These are phyloP conservation scores for Potentilla sterilis DNA, from an alignment of 306 rosid genomes.

Conservation along the genomic window DNA sequence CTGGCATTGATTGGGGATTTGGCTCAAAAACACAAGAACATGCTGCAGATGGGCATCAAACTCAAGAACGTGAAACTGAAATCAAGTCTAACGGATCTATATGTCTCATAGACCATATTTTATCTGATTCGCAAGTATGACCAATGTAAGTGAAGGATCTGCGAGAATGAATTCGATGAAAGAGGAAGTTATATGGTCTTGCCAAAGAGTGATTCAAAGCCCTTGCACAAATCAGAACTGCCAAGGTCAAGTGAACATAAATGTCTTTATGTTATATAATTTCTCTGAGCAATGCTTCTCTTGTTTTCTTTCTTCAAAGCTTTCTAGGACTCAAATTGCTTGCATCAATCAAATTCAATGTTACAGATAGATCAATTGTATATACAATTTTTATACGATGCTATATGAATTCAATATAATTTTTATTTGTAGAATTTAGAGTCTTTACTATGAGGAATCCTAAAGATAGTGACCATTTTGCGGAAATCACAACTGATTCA, in stretches of 20 bases:
- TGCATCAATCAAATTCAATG: slow-evolving; percentile 7
- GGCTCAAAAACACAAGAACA: slow-evolving; percentile 42
- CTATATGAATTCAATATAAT: slow-evolving; percentile 1
- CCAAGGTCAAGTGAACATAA: background rate
- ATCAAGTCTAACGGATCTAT: slow-evolving; percentile 29
- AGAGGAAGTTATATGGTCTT: background rate
- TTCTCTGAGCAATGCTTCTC: slow-evolving; percentile 4
- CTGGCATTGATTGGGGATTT: slow-evolving; percentile 45
- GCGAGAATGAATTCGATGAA: background rate
- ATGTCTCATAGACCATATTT: slow-evolving; percentile 35
- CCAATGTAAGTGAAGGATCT: background rate
- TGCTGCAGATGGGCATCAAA: slow-evolving; percentile 38
- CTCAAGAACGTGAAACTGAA: slow-evolving; percentile 42
- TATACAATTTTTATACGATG: slow-evolving; percentile 15
- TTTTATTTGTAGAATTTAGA: background rate
- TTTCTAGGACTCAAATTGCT: background rate
- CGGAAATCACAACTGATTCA: background rate
- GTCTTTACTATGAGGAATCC: background rate
- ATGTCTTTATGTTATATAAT: background rate
- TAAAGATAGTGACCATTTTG: background rate
- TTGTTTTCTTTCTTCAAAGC: slow-evolving; percentile 11
- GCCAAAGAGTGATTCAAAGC: background rate
- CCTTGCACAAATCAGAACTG: background rate
- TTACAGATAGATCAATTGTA: slow-evolving; percentile 21
- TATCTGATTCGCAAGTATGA: slow-evolving; percentile 35